Base-by-base conservation (phyloP, 169 alveolate genomes). In the Prorocentrum cordatum region DNA sequence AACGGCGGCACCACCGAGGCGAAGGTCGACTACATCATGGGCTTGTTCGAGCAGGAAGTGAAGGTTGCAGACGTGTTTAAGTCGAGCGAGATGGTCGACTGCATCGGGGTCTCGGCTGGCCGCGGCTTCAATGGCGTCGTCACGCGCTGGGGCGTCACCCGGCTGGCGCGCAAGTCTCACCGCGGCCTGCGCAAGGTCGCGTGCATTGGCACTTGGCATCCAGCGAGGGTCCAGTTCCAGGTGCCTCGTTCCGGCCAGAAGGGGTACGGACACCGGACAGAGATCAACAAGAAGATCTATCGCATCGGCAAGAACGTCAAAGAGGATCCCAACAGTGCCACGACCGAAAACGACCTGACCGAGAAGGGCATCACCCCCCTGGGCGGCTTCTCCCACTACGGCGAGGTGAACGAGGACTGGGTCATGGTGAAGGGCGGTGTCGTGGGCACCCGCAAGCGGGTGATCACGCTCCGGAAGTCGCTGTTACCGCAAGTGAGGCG, bases 201-300 rank as follows among this genome's bases (percentile, higher is more conserved):
- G 29, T 98, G 99, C 94, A 98, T 98, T 86, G 99, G 99, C 72
- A 98, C 99, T 20, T 98, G 99, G 99, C 99, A 98, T 95, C 99
- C 99, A 64, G 98, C 99, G 45, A 95, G 99, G 59, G 99, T 98
- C 71, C 98, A 97, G 94, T 98, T 97, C 96, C 99, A 98, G 85
- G 99, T 98, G 71, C 99, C 99, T 54, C 97, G 99, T 79, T 98
- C 98, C 42, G 99, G 99, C 91, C 99, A 98, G 95, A 95, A 95
- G 92, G 99, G 99, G 47, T 98, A 98, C 94, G 98, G 96, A 94
- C 99, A 98, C 94, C 96, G 99, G 91, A 98, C 99, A 64, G 99
- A 98, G 94, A 96, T 97, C 94, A 98, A 98, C 97, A 98, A 98
- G 97, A 98, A 98, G 97, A 97, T 98, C 92, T 98, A 98, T 95